Evolutionary conservation across 345 rosid species (phyloP).

Genomic region (Pistacia vera): DNA sequence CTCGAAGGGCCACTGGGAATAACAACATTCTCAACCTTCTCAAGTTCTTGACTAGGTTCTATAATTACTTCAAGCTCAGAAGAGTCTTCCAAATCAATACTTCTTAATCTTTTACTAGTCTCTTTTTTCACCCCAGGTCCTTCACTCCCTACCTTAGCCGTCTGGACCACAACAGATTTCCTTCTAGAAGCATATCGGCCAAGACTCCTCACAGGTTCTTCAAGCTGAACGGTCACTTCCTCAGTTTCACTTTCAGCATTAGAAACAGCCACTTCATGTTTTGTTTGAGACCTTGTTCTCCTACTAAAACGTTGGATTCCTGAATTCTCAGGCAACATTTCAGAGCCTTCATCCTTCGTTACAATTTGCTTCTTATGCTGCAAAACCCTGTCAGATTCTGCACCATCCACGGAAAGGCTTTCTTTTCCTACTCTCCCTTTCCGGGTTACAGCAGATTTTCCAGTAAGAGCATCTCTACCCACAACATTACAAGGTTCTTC

Average conservation of each 20-base stretch:
- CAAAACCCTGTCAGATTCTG: conserved; percentile 9
- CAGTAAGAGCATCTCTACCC: neutral
- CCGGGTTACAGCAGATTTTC: too few relatives aligned
- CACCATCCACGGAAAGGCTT: neutral
- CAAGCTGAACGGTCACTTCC: conserved; percentile 11
- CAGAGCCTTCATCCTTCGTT: conserved; percentile 3
- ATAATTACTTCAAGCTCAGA: conserved; percentile 16
- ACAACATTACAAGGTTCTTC: conserved; percentile 2
- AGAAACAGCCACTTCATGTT: neutral
- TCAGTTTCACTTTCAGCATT: conserved; percentile 12
- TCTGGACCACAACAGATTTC: conserved; percentile 21
- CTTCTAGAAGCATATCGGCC: conserved; percentile 16
- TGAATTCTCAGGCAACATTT: neutral
- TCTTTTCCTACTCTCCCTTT: too few relatives aligned
- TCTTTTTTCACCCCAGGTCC: conserved; percentile 13
- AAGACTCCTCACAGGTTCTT: conserved; percentile 3
- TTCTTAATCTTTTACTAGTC: conserved; percentile 16
- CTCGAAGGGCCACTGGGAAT: conserved; percentile 15
- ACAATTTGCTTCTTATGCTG: conserved; percentile 18
- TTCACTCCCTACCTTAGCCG: conserved; percentile 12
- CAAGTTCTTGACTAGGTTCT: conserved; percentile 15
- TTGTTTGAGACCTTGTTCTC: conserved; percentile 20
- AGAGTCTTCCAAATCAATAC: conserved; percentile 3
- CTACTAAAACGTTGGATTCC: neutral
- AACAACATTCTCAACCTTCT: conserved; percentile 12